phyloP scores from a whole-genome alignment of 495 filamentous ascomycete species.

The Penicillium atrosanguineum region DNA sequence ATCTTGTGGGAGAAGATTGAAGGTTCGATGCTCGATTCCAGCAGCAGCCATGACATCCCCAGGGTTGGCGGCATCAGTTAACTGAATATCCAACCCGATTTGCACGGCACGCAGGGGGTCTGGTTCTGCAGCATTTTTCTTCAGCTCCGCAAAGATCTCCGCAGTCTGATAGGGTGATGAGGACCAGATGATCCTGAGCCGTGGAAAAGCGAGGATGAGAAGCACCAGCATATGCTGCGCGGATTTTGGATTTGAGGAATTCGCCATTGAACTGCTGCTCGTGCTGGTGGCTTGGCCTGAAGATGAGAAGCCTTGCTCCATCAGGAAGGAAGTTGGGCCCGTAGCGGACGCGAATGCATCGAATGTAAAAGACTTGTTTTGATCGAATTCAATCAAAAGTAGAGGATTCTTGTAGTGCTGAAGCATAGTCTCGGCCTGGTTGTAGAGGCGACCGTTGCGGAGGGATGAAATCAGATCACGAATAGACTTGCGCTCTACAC shows the following conservation, averaged over 20 bases:
- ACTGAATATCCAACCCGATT: constrained; percentile 69
- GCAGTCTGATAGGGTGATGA: constrained; percentile 93
- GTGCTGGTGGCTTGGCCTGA: constrained; percentile 55
- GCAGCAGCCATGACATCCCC: constrained; percentile 58
- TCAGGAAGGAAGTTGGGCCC: constrained; percentile 37
- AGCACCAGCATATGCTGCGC: constrained; percentile 91
- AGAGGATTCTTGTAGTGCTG: constrained; percentile 87
- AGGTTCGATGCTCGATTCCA: constrained; percentile 50
- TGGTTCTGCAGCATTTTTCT: constrained; percentile 83
- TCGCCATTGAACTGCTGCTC: constrained; percentile 42
- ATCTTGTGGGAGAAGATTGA: constrained; percentile 72
- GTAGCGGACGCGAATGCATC: constrained; percentile 71
- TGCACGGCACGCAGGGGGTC: constrained; percentile 85
- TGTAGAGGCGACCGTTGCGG: constrained; percentile 85
- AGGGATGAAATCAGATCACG: constrained; percentile 89
- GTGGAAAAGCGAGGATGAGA: constrained; percentile 88
- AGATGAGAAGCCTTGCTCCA: constrained; percentile 66
- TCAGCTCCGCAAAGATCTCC: constrained; percentile 92
- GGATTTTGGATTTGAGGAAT: constrained; percentile 58
- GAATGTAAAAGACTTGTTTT: constrained; percentile 94
- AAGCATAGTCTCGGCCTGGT: constrained; percentile 91
- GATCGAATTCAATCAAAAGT: constrained; percentile 96
- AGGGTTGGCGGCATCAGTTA: constrained; percentile 50
- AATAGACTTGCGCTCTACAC: constrained; percentile 91
- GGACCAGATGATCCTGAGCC: constrained; percentile 89